Base-by-base conservation (phyloP, 2,329 filamentous ascomycete genomes). In the Exserohilum rostratum region DNA sequence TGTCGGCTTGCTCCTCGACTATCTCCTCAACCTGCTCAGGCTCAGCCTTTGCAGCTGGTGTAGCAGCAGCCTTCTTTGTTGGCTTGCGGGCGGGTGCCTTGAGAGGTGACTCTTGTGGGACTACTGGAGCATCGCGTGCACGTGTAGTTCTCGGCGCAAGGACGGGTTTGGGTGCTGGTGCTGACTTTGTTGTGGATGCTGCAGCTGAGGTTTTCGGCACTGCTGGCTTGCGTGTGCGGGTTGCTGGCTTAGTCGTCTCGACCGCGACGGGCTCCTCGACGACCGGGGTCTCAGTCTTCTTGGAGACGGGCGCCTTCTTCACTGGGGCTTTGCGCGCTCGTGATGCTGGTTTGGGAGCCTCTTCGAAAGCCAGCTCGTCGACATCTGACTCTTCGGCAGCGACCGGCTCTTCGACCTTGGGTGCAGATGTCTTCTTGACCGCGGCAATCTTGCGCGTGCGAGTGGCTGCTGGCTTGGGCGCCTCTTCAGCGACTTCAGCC, bases 61-160 rank as follows among this genome's bases (percentile, higher is more conserved):
- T 55, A 29, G 60, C 34, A 17, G 56, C 57, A 25, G 55, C 53
- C 51, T 65, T 66, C 52, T 61, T 67, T 11, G 53, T 49, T 6
- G 60, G 63, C 50, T 69, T 71, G 42, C 67, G 66, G 9, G 69
- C 65, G 15, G 66, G 67, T 20, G 67, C 53, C 54, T 65, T 65
- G 25, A 65, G 66, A 25, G 68, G 68, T n/a, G 67, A 70, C 6
- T 65, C 60, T 44, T 61, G 56, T 38, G 61, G 44, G 3, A 55
- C 44, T 17, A 48, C 50, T 15, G 61, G 56, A 33, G 48, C 60
- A 56, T 60, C 61, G 49, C 62, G 66, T 10, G 57, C 66, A 33
- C 68, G 65, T 33, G 63, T 67, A 18, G 62, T 51, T 42, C 63
- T 63, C 34, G 52, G 53, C 9, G 61, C 49, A 31, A 58, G 53